phyloP scores from a whole-genome alignment of 768 basidiomycete genomes.

The Lactifluus piperatus region DNA sequence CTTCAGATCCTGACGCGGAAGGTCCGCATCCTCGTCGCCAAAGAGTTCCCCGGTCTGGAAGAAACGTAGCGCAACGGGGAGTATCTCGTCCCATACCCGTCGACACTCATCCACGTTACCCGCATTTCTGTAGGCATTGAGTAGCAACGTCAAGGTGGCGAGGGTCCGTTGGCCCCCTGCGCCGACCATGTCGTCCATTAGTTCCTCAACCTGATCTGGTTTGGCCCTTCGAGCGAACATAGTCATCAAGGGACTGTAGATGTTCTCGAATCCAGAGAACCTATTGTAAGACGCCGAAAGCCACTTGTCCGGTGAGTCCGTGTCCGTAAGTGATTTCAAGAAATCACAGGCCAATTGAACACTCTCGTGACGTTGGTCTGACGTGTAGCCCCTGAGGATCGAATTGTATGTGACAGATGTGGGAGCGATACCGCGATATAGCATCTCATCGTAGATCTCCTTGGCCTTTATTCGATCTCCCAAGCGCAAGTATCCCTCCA shows the following conservation, averaged over 20 bases:
- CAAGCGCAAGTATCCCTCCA: constrained; percentile 57
- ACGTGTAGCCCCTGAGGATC: constrained; percentile 55
- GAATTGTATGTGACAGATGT: constrained; percentile 58
- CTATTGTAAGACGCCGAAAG: constrained; percentile 32
- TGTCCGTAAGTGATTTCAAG: constrained; percentile 40
- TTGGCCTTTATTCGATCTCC: constrained; percentile 48
- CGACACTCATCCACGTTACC: constrained; percentile 46
- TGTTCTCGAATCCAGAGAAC: constrained; percentile 38
- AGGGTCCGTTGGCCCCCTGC: constrained; percentile 52
- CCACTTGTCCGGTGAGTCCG: constrained; percentile 33
- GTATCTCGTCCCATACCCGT: constrained; percentile 61
- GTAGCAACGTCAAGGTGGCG: constrained; percentile 49
- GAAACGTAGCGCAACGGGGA: constrained; percentile 44
- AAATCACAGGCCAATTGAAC: constrained; percentile 59
- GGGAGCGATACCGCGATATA: constrained; percentile 51
- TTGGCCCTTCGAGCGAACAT: constrained; percentile 38
- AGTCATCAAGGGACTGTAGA: constrained; percentile 56
- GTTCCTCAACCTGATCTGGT: constrained; percentile 45
- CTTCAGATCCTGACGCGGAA: constrained; percentile 15
- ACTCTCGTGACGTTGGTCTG: constrained; percentile 39
- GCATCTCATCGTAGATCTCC: constrained; percentile 66
- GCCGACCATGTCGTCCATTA: constrained; percentile 45
- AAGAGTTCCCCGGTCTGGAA: constrained; percentile 31
- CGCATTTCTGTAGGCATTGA: constrained; percentile 63
- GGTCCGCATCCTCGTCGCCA: constrained; percentile 23